These are phyloP conservation scores for Lenwebbia sp. DNA, from an alignment of 345 rosid genomes.

Conservation along the genomic window DNA sequence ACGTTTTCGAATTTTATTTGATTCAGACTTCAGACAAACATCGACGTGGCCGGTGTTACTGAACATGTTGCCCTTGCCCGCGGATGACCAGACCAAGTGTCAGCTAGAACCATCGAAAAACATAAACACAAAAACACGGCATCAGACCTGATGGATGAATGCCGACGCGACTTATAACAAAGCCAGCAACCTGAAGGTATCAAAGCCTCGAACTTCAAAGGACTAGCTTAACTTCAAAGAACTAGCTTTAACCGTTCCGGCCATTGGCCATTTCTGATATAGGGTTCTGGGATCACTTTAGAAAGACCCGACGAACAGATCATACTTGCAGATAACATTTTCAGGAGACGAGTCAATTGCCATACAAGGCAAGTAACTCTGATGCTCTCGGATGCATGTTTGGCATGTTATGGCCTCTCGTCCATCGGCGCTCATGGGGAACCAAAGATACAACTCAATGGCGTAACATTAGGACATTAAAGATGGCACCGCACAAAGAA, in stretches of 20 bases:
- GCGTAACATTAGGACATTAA: not conserved
- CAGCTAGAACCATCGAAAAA: not conserved
- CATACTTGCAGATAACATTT: not conserved
- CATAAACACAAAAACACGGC: not conserved
- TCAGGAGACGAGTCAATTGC: not conserved
- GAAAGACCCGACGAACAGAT: not conserved
- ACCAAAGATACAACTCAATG: not conserved
- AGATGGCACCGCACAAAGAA: not conserved
- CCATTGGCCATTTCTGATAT: not conserved
- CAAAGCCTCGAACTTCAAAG: accelerated
- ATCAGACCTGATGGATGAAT: not conserved
- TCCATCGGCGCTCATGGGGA: not conserved
- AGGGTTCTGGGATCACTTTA: not conserved
- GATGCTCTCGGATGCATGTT: not conserved
- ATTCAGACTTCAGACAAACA: not conserved
- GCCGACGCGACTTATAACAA: not conserved
- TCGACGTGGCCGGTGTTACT: not conserved
- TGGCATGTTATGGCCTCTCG: not conserved
- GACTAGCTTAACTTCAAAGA: not conserved
- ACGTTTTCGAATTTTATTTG: not conserved
- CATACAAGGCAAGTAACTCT: not conserved
- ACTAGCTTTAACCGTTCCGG: not conserved
- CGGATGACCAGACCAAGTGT: not conserved
- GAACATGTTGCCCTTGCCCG: not conserved
- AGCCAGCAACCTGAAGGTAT: not conserved